Evolutionary conservation across 495 filamentous ascomycete genomes (phyloP), one percentile per base, ranked within the genome.

Genomic region (Filosporella fistucella): DNA sequence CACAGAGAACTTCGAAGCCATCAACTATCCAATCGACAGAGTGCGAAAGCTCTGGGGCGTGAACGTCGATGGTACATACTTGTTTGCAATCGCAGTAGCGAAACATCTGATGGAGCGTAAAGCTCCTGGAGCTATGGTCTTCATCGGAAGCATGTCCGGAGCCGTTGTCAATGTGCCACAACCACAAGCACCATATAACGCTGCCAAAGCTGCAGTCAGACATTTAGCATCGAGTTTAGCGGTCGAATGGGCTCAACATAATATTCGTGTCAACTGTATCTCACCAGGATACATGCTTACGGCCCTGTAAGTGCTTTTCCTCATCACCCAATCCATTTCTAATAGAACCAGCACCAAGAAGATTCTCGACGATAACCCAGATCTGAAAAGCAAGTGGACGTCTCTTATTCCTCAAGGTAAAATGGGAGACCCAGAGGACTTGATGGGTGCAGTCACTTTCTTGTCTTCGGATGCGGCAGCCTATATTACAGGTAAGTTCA

Each of bases 81-180:
- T 95, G 17, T 95, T 90, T 62, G 88, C 91, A 2, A 84, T 80
- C 11, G 84, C 78, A 17, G 82, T 95, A 14, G 91, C 91, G 13
- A 85, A 86, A 62, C 91, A 97, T 56, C 66, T 98, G 49, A 91
- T 96, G 82, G 82, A 81, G 56, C 80, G 88, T 52, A 79, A 88
- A 54, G 71, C 74, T 13, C 72, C 78, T 3, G 91, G 93, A 4
- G 91, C 84, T 67, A 88, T 97, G 65, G 86, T 96, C 49, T 88
- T 96, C 71, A 95, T 96, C 55, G 90, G 89, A 13, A 89, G 84
- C 75, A 96, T 98, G 93, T 89, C 83, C 25, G 91, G 89, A 33
- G 66, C 81, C 28, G 88, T 96, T 54, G 91, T 96, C 60, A 96
- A 96, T 51, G 82, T 96, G 5, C 91, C 91, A 2, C 91, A 98